These are phyloP conservation scores for Starmerella riodocensis DNA, from an alignment of 805 yeast species.

Conservation along the genomic window DNA sequence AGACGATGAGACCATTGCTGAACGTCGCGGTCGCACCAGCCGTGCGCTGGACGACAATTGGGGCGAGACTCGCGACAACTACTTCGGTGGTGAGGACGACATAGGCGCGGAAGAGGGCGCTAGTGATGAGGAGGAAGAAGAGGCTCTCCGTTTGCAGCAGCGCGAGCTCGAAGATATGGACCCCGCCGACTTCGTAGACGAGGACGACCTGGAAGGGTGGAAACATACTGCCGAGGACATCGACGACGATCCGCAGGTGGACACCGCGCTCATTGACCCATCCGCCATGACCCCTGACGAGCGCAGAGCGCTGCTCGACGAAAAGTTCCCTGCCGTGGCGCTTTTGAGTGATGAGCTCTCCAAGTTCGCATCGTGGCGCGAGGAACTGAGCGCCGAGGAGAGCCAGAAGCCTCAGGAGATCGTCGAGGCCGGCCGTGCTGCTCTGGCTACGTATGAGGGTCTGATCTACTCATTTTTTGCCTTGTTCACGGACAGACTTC, in stretches of 20 bases:
- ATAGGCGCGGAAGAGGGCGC: slow-evolving; percentile 61
- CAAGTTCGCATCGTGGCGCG: slow-evolving; percentile 26
- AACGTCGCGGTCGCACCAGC: slow-evolving; percentile 15
- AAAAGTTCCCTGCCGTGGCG: slow-evolving; percentile 68
- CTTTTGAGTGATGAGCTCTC: slow-evolving; percentile 60
- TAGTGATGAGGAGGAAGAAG: slow-evolving; percentile 67
- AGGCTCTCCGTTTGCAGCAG: slow-evolving; percentile 78
- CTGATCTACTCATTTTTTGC: slow-evolving; percentile 70
- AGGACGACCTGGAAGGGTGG: slow-evolving; percentile 77
- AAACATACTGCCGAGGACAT: slow-evolving; percentile 34
- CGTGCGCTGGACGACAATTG: slow-evolving; percentile 24
- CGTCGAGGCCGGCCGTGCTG: slow-evolving; percentile 41
- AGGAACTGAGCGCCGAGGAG: slow-evolving; percentile 15
- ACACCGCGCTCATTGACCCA: slow-evolving; percentile 35
- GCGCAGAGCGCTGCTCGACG: slow-evolving; percentile 40
- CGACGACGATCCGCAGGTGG: slow-evolving; percentile 18
- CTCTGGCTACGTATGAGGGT: slow-evolving; percentile 68
- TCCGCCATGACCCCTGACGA: slow-evolving; percentile 40
- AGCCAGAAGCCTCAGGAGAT: slow-evolving; percentile 11
- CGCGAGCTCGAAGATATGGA: slow-evolving; percentile 61
- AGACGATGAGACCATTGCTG: slow-evolving; percentile 26
- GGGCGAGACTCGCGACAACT: slow-evolving; percentile 37
- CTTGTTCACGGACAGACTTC: slow-evolving; percentile 45
- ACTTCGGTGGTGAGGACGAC: slow-evolving; percentile 28
- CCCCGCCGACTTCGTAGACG: slow-evolving; percentile 59